Percentiles rank a stretch among this genome's conserved stretches.
These are phyloP conservation scores for Chaetomium olivaceum DNA, from an alignment of 2,329 filamentous ascomycete species.

Conservation along the genomic window DNA sequence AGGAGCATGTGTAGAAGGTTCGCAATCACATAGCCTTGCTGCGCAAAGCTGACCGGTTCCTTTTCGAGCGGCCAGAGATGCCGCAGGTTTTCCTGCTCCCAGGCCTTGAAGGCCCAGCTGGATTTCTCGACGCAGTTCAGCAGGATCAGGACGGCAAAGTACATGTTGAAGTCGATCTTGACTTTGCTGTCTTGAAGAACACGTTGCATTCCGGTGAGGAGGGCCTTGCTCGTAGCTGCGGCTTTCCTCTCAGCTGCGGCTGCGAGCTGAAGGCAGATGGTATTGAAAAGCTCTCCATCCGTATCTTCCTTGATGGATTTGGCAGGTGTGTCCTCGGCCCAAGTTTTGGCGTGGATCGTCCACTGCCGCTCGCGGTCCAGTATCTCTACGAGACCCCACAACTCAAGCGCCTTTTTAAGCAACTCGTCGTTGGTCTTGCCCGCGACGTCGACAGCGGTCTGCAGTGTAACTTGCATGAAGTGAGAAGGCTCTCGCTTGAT, in stretches of 20 bases:
- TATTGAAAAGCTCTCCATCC: constrained; percentile 59
- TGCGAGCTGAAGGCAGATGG: constrained; percentile 64
- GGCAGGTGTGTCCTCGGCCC: constrained; percentile 43
- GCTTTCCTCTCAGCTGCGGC: constrained; percentile 66
- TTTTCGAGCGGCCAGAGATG: constrained; percentile 63
- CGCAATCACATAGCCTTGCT: constrained; percentile 60
- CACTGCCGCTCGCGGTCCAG: constrained; percentile 65
- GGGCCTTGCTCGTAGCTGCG: constrained; percentile 56
- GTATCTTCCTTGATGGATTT: constrained; percentile 55
- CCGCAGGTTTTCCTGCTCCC: constrained; percentile 62
- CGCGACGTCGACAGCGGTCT: constrained; percentile 50
- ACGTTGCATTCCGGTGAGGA: constrained; percentile 62
- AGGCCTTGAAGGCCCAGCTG: constrained; percentile 68
- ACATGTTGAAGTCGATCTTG: constrained; percentile 61
- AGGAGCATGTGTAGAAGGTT: constrained; percentile 62
- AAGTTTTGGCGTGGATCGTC: constrained; percentile 54
- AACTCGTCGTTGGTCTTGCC: constrained; percentile 54
- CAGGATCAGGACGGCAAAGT: constrained; percentile 61
- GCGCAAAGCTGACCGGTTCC: constrained; percentile 57
- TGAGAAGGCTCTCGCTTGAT: constrained; percentile 60
- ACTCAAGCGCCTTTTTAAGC: constrained; percentile 59
- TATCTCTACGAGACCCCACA: constrained; percentile 66
- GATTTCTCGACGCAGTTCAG: constrained; percentile 68
- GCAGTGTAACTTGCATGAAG: constrained; percentile 60
- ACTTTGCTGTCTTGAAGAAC: constrained; percentile 62